Conservation (phyloP, 352 stramenopile genomes). For the Phytopythium oedochilum region DNA sequence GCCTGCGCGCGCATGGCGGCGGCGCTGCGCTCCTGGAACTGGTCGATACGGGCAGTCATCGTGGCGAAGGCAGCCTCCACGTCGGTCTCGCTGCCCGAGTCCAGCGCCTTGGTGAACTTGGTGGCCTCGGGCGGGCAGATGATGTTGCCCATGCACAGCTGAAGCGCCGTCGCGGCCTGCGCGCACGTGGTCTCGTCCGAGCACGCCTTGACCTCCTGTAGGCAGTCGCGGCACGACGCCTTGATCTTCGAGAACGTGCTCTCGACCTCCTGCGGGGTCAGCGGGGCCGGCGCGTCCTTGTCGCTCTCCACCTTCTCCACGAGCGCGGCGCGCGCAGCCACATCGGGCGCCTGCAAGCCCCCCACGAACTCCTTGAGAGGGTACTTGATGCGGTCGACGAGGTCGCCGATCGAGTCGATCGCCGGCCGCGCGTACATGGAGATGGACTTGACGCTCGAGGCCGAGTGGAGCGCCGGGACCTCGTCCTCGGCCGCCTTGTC, state of each 20-base stretch:
- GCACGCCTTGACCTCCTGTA: conserved; percentile 76
- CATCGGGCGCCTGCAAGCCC: conserved; percentile 38
- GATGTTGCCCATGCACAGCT: conserved; percentile 87
- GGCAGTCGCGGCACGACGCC: conserved; percentile 75
- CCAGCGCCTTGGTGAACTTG: conserved; percentile 65
- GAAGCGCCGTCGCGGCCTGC: conserved; percentile 81
- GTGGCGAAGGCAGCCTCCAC: conserved; percentile 72
- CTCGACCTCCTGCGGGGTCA: conserved; percentile 70
- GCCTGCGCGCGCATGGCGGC: conserved; percentile 72
- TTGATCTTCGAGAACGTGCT: conserved; percentile 84
- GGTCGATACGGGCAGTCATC: conserved; percentile 73
- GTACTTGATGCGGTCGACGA: conserved; percentile 84
- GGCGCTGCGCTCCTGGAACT: conserved; percentile 77
- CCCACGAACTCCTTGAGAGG: conserved; percentile 51
- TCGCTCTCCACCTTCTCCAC: conserved; percentile 37
- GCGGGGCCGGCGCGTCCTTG: conserved; percentile 31
- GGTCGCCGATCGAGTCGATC: conserved; percentile 59
- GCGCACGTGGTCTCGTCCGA: conserved; percentile 74
- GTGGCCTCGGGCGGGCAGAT: conserved; percentile 69
- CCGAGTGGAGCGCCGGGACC: conserved; percentile 81
- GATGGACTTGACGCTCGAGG: conserved; percentile 83
- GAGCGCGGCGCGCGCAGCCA: conserved; percentile 39
- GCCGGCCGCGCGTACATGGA: conserved; percentile 85
- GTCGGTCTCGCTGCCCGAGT: conserved; percentile 50
- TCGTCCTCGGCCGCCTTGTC: conserved; percentile 71